These are phyloP conservation scores for Diversispora eburnea DNA, from an alignment of 192 early-diverging fungal species.

Conservation along the genomic window DNA sequence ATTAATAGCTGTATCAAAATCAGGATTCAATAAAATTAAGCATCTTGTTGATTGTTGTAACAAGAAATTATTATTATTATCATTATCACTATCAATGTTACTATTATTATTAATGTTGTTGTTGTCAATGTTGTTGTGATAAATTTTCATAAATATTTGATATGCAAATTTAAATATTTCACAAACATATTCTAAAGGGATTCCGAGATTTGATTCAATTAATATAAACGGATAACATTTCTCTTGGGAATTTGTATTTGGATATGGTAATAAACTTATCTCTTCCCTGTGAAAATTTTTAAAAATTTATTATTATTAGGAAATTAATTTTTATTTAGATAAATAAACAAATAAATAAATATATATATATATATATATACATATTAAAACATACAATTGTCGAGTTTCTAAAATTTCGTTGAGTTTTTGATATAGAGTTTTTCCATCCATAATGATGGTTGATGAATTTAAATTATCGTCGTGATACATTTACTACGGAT, in stretches of 20 bases:
- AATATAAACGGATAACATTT: slow-evolving; percentile 18
- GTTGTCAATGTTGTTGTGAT: too few relatives aligned
- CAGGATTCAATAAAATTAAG: slow-evolving; percentile 49
- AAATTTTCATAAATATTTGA: slow-evolving; percentile 14
- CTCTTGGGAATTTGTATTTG: background rate
- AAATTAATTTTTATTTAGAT: too few relatives aligned
- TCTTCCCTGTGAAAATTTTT: background rate
- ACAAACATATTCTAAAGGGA: slow-evolving; percentile 2
- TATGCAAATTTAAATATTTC: slow-evolving; percentile 24
- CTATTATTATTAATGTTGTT: background rate
- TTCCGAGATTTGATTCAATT: slow-evolving; percentile 13
- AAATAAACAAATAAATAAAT: too few relatives aligned
- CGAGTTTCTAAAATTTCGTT: too few relatives aligned
- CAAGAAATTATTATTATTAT: background rate
- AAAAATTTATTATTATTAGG: too few relatives aligned
- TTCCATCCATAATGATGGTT: too few relatives aligned
- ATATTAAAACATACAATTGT: too few relatives aligned
- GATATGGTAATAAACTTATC: slow-evolving; percentile 21
- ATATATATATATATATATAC: too few relatives aligned
- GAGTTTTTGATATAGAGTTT: too few relatives aligned
- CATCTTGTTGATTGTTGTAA: slow-evolving; percentile 34
- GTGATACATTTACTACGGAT: too few relatives aligned
- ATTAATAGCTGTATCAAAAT: slow-evolving; percentile 49
- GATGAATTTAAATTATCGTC: too few relatives aligned
- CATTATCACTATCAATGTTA: background rate